Base-by-base conservation (phyloP, 163 green algal genomes). In the Coccomyxa subellipsoidea region DNA sequence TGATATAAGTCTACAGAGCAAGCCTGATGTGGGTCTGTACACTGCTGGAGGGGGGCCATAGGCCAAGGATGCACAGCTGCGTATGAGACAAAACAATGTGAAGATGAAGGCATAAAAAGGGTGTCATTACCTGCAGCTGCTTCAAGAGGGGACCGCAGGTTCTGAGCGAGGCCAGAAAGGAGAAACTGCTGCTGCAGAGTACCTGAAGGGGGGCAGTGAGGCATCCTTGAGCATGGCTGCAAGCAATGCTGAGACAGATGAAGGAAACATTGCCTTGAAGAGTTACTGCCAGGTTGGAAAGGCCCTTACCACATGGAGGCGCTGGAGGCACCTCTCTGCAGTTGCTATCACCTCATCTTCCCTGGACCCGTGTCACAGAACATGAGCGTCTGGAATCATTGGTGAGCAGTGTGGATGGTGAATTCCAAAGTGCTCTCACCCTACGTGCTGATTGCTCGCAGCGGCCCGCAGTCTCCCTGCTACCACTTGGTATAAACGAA, bases 131-230 rank as follows among this genome's bases (percentile, higher is more conserved):
- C 47, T 59, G 21, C 0, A 59, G 47, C 47, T 18, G 21, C 15
- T 59, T 18, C 21, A 59, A 27, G 47, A 59, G 47, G 47, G 23
- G 15, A 18, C 47, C 47, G 47, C 47, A 59, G 21, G 76, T 66
- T 21, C 69, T 80, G 23, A 90, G 73, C 0, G 80, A 72, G 25
- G 86, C 84, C 70, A 90, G 78, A 9, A 86, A 39, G 27, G 89
- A 79, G 53, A 85, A 89, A 66, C 86, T 90, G 84, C 81, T 86
- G 79, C 80, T 66, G 70, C 86, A 90, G 32, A 80, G 84, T 23
- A 87, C 80, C 84, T 88, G 81, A 69, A 76, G 2, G 1, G 27
- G 47, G 12, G 47, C 47, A 18, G 12, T 66, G 47, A n/a, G n/a
- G n/a, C n/a, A n/a, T n/a, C n/a, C n/a, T n/a, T n/a, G n/a, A n/a